Evolutionary conservation across 164 flowering plant genomes (phyloP), one percentile per base, ranked within the genome.

Genomic region (Aristolochia californica): DNA sequence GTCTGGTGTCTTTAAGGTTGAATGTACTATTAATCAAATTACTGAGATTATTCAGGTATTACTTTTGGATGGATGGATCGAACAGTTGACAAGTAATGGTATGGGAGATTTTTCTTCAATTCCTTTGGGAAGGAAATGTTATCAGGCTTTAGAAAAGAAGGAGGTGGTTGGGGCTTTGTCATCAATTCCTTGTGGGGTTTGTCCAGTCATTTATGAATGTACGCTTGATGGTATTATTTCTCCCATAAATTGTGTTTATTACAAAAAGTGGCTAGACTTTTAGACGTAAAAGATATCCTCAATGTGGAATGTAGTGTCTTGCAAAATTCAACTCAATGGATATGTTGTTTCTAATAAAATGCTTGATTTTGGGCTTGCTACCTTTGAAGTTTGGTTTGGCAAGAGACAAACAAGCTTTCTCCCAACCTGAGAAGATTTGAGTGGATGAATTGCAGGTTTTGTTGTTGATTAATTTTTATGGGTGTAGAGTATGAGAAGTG

Each of bases 161-260:
- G 64, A 78, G 0, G 73, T 60, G 49, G 48, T 17, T 0, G 83
- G 81, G 13, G 77, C 79, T 2, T 53, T 89, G 73, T 80, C 87
- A 68, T 79, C 89, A 34, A 78, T 85, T 53, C 99, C 97, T 10
- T 93, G 99, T 61, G 97, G 96, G 43, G 87, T 77, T 67, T 93
- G 99, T 70, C 97, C 96, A 0, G 59, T 75, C 48, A 79, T 87
- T n/a, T 70, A 59, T 45, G 59, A 65, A 3, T 93, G 97, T 66
- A 75, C 96, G 12, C 91, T 90, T 20, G 86, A 81, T 72, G 99
- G 99, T 21, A 57, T 82, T 48, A 79, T 93, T 58, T 85, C 91
- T 11, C 96, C 98, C 0, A 57, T 2, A 2, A 80, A 82, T 30
- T 93, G 96, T 68, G 78, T 68, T 22, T 87, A 93, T 70, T 89